Conservation (phyloP, 805 yeast species). For the Saturnispora saitoi region DNA sequence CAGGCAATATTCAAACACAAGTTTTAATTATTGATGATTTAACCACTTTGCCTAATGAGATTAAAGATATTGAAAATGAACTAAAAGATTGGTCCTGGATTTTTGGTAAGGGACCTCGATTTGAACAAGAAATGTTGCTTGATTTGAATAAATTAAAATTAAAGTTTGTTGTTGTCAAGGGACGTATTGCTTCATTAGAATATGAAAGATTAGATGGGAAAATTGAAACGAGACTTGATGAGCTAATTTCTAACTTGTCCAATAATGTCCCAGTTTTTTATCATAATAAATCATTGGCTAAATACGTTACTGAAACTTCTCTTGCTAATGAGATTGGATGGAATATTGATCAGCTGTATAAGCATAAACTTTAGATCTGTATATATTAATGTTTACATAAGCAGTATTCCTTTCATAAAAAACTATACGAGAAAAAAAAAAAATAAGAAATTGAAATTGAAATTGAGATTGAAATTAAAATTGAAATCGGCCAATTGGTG, state of each 20-base stretch:
- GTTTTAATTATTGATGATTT: constrained; percentile 21
- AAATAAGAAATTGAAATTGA: no score
- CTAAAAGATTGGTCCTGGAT: constrained; percentile 64
- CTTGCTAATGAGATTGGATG: constrained; percentile 19
- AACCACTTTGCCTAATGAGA: constrained; percentile 29
- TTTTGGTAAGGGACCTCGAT: constrained; percentile 69
- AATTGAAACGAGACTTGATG: constrained; percentile 13
- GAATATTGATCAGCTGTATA: constrained; percentile 22
- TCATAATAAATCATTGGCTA: constrained; percentile 15
- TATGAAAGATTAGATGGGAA: constrained; percentile 5
- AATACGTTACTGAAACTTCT: constrained; percentile 10
- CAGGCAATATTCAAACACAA: constrained; percentile 13
- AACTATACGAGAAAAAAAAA: no score
- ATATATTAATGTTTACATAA: background rate
- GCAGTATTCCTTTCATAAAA: no score
- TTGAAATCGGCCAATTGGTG: no score
- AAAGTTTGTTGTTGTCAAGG: constrained; percentile 45
- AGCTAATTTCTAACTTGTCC: constrained; percentile 9
- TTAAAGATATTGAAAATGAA: constrained; percentile 32
- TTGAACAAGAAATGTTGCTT: constrained; percentile 47
- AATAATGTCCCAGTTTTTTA: constrained; percentile 14
- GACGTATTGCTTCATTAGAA: constrained; percentile 21
- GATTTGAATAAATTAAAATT: constrained; percentile 23
- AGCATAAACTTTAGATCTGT: constrained; percentile 12
- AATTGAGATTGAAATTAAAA: no score